phyloP scores from a whole-genome alignment of 208 protist genomes.

The Angomonas ambiguus region DNA sequence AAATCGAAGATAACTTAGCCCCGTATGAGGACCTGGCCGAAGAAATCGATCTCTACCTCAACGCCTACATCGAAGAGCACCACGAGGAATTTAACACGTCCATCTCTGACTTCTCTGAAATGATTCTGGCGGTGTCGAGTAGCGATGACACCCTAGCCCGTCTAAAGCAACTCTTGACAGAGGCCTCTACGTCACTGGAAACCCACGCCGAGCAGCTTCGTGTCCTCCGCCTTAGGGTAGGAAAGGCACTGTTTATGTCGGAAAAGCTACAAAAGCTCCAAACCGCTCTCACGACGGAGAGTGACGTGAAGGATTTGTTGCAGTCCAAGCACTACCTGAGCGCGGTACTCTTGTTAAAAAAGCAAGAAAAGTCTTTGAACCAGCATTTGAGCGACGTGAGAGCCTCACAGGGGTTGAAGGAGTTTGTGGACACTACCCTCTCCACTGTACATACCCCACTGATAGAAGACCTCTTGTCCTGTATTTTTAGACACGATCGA shows the following conservation, averaged over 20 bases:
- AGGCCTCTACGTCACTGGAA: conserved; percentile 54
- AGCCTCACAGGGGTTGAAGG: conserved; percentile 46
- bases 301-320: conserved; percentile 48
- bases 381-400: conserved; percentile 30
- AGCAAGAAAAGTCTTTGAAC: conserved; percentile 24
- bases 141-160: conserved; percentile 72
- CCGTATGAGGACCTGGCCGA: conserved; percentile 60
- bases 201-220: conserved; percentile 67
- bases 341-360: conserved; percentile 47
- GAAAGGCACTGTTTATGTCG: conserved; percentile 65
- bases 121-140: conserved; percentile 76
- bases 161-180: conserved; percentile 59
- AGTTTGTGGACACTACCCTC: conserved; percentile 45
- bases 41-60: conserved; percentile 58
- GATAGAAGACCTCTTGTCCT: conserved; percentile 66
- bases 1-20: conserved; percentile 63
- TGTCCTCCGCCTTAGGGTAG: conserved; percentile 64
- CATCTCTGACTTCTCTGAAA: conserved; percentile 75
- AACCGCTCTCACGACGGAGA: conserved; percentile 42
- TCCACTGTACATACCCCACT: conserved; percentile 55
- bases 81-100: conserved; percentile 78
- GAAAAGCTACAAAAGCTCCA: conserved; percentile 54
- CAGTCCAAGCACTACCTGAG: conserved; percentile 49
- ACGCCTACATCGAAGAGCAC: conserved; percentile 73
- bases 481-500: conserved; percentile 70